phyloP scores from a whole-genome alignment of 2,329 filamentous ascomycete genomes.

The Stachybotrys echinatus region DNA sequence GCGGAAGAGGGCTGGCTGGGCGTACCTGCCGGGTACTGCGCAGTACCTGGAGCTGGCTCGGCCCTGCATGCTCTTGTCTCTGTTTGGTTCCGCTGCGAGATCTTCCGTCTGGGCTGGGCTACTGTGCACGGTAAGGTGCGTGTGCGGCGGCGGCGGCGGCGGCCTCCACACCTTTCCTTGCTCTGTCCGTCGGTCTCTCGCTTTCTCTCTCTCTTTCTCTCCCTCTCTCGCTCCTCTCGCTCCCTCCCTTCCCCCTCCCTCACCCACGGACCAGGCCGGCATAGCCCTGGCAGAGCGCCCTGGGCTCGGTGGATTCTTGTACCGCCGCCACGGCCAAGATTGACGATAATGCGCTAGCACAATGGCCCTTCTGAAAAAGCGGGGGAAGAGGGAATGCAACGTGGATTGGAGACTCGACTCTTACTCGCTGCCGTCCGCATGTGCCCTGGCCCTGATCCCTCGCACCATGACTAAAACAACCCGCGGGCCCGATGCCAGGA shows the following conservation, averaged over 20 bases:
- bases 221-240: too few relatives aligned
- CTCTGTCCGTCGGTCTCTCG: neutral
- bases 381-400: neutral
- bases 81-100: neutral
- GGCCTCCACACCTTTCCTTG: neutral
- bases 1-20: neutral
- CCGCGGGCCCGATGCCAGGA: neutral
- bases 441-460: too few relatives aligned
- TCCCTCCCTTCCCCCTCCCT: too few relatives aligned
- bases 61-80: neutral
- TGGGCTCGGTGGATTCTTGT: neutral
- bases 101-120: neutral
- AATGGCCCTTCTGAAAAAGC: neutral
- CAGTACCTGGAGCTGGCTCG: too few relatives aligned
- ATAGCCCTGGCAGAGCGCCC: too few relatives aligned
- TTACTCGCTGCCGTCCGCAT: neutral
- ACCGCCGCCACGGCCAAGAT: neutral
- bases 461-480: too few relatives aligned
- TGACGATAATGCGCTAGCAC: neutral
- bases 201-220: too few relatives aligned
- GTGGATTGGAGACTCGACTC: neutral
- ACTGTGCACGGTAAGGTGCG: neutral
- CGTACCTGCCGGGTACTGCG: neutral
- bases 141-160: too few relatives aligned
- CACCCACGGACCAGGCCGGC: too few relatives aligned